Evolutionary conservation across 1,284 basidiomycete species (phyloP), one percentile per base, ranked within the genome.

Genomic region (Irpex lacteus): DNA sequence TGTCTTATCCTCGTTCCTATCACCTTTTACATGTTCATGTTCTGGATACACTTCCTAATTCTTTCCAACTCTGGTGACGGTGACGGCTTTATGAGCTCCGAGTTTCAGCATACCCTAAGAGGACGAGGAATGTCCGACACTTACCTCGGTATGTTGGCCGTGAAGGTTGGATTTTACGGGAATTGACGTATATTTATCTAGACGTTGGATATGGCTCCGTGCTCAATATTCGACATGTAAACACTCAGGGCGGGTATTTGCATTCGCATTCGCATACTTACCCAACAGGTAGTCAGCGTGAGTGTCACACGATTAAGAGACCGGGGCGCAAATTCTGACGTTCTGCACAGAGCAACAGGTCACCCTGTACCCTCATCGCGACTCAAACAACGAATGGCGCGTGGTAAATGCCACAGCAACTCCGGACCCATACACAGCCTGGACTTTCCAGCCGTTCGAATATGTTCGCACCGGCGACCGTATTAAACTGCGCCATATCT

Each of bases 11-110:
- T 82, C 37, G 75, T 99, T 2, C 97, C 98, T 2, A 74, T 90
- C 38, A 52, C 90, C 40, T 95, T 99, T 76, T 99, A 99, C 81
- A 94, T 98, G 91, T 76, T 82, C 72, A 96, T 96, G 89, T 99
- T 99, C 80, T 85, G 90, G 74, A 89, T 99, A 61, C 98, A 99
- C 76, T 97, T 99, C 77, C 77, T 88, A 74, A 85, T 99, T 67
- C 82, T 99, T 38, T 86, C 88, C 72, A 91, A 89, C 75, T 92
- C 93, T 2, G 98, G 98, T 38, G 96, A 98, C 64, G 98, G 98
- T 0, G 98, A 99, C 75, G 95, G 95, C 0, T 99, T 99, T 78
- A 99, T 99, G 98, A 96, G 92, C 80, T 94, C 95, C 11, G 95
- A 96, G 72, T 99, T 99, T 80, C 96, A 98, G 77, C 96, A 98